Conservation (phyloP, 495 filamentous ascomycete genomes). For the Aspergillus mulundensis region DNA sequence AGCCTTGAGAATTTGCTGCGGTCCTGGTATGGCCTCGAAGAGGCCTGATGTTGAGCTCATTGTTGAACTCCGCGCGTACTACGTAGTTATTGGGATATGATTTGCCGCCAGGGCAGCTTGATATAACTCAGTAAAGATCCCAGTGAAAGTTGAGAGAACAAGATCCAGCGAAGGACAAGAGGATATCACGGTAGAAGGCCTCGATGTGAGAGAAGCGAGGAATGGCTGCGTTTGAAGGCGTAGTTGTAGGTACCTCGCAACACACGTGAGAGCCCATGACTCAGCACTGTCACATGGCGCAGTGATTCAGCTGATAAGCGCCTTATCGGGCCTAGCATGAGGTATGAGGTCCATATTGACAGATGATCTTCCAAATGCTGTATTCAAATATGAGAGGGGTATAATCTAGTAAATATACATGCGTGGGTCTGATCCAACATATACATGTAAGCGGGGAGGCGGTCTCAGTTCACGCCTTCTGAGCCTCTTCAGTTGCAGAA, state of each 20-base stretch:
- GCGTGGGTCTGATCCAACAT: not conserved
- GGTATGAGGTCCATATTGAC: not conserved
- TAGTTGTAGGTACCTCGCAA: not conserved
- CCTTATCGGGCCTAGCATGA: not conserved
- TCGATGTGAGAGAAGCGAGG: not conserved
- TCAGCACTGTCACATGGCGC: not conserved
- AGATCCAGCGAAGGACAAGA: not conserved
- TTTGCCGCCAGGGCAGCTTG: not conserved
- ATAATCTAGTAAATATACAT: not conserved
- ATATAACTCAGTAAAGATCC: not conserved
- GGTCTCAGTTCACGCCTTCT: not conserved
- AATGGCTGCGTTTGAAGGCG: not conserved
- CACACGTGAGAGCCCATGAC: not conserved
- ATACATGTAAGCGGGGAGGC: not conserved
- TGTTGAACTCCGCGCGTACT: not conserved
- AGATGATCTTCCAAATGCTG: not conserved
- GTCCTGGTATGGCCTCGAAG: conserved; percentile 32
- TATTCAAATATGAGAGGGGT: not conserved
- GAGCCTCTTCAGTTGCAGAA: conserved; percentile 24
- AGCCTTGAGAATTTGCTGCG: conserved; percentile 40
- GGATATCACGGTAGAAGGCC: not conserved
- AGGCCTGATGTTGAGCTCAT: conserved; percentile 5
- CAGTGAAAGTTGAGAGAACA: not conserved
- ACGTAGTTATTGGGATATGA: too few species aligned
- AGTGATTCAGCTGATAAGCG: conserved; percentile 1